Evolutionary conservation across 2,329 filamentous ascomycete species (phyloP).

Genomic region (Trichoderma sp.): DNA sequence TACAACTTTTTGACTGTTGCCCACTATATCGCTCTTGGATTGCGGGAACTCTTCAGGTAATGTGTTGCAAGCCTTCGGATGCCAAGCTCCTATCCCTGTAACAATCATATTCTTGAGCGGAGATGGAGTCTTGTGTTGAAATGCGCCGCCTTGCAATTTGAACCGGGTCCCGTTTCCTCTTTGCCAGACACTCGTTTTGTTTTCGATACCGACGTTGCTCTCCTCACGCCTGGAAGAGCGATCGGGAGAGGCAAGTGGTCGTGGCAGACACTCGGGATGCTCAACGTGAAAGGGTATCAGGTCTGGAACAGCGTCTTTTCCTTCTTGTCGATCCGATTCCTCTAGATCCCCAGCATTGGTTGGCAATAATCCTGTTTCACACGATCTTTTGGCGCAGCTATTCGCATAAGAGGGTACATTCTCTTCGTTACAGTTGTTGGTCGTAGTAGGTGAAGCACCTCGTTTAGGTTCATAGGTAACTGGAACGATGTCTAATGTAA

Average conservation of each 20-base stretch:
- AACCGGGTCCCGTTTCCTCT: neutral
- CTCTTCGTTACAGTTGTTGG: neutral
- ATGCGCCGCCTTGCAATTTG: conserved; percentile 15
- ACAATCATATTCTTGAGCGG: conserved; percentile 24
- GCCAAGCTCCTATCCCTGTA: conserved; percentile 15
- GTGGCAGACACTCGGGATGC: conserved; percentile 22
- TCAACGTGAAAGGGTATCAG: neutral
- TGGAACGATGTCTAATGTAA: neutral
- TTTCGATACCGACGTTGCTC: neutral
- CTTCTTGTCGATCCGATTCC: neutral
- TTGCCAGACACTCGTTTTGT: neutral
- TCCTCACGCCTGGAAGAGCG: neutral
- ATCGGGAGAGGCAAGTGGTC: conserved; percentile 14
- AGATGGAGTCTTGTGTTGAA: conserved; percentile 5
- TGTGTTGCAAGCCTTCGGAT: neutral
- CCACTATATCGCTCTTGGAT: neutral
- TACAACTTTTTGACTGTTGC: too few relatives aligned
- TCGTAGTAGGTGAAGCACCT: conserved; percentile 1
- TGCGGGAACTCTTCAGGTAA: neutral
- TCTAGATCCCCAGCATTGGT: neutral
- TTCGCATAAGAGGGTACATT: neutral
- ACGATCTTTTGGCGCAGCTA: neutral
- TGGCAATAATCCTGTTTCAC: neutral
- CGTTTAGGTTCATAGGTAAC: conserved; percentile 9
- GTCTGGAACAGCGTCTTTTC: neutral